Percentiles rank a stretch among this genome's conserved stretches.
Evolutionary conservation across 1,284 basidiomycete genomes (phyloP).

Genomic region (Sporisorium reilianum): DNA sequence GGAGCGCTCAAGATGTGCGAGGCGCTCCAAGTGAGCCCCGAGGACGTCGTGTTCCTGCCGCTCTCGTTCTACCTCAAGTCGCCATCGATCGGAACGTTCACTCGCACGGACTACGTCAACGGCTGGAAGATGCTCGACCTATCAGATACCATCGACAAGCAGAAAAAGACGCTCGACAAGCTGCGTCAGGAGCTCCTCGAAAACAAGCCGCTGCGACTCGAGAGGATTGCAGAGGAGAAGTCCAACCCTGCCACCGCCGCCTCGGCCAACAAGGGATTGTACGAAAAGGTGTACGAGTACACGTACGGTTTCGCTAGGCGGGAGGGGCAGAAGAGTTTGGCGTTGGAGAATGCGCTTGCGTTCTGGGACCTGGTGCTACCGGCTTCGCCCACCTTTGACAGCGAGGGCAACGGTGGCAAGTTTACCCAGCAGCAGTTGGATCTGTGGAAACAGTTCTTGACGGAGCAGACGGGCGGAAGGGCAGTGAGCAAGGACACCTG

Average conservation of each 20-base stretch:
- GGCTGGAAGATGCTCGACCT: constrained; percentile 63
- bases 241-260: constrained; percentile 32
- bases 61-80: constrained; percentile 65
- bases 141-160: constrained; percentile 56
- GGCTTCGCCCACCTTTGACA: constrained; percentile 77
- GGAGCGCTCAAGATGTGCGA: constrained; percentile 62
- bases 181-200: constrained; percentile 53
- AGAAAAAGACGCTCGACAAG: constrained; percentile 45
- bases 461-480: constrained; percentile 76
- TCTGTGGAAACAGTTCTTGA: constrained; percentile 87
- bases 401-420: constrained; percentile 71
- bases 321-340: constrained; percentile 77
- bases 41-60: constrained; percentile 64
- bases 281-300: constrained; percentile 86
- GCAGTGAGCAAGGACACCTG: constrained; percentile 95
- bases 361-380: constrained; percentile 89
- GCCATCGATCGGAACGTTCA: constrained; percentile 62
- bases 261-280: constrained; percentile 70
- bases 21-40: constrained; percentile 60
- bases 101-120: constrained; percentile 52
- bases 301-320: constrained; percentile 86
- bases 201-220: constrained; percentile 51
- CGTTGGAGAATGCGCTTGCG: constrained; percentile 79
- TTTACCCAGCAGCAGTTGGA: constrained; percentile 79
- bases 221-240: constrained; percentile 48